These are phyloP conservation scores for Pelargonium myrrhifolium DNA, from an alignment of 441 rosid species.

Conservation along the genomic window DNA sequence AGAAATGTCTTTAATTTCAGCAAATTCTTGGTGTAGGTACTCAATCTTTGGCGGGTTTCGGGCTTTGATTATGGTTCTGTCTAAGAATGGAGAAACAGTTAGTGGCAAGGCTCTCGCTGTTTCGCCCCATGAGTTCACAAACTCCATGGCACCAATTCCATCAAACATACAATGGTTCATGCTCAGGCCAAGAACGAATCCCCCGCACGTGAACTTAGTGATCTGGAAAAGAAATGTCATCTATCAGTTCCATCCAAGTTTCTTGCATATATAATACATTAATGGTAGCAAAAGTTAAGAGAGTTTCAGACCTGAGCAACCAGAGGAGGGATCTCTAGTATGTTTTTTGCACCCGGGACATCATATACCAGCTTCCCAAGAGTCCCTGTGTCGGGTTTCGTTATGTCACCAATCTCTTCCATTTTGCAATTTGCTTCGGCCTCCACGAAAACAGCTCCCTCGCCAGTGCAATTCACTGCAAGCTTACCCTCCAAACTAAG, in stretches of 20 bases:
- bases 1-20: constrained; percentile 64
- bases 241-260: too few species aligned
- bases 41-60: constrained; percentile 52
- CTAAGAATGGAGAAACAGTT: constrained; percentile 51
- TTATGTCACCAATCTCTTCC: constrained; percentile 43
- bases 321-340: constrained; percentile 72
- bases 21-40: constrained; percentile 63
- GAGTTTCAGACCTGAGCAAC: constrained; percentile 55
- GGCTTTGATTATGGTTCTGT: constrained; percentile 52
- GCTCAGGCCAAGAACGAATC: constrained; percentile 74
- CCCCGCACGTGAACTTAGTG: constrained; percentile 75
- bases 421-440: constrained; percentile 62
- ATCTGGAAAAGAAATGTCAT: constrained; percentile 33
- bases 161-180: constrained; percentile 83
- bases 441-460: constrained; percentile 80
- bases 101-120: constrained; percentile 70
- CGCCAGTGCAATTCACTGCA: constrained; percentile 61
- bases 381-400: constrained; percentile 53
- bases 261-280: too few species aligned
- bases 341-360: constrained; percentile 53
- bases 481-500: constrained; percentile 71
- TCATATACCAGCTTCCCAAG: constrained; percentile 72
- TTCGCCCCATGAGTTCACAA: constrained; percentile 91
- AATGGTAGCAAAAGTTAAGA: not conserved
- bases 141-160: constrained; percentile 88